A percentile compares a stretch with the other conserved stretches of the same genome.
phyloP scores from a whole-genome alignment of 2,329 filamentous ascomycete species.

The Phoma sp. region DNA sequence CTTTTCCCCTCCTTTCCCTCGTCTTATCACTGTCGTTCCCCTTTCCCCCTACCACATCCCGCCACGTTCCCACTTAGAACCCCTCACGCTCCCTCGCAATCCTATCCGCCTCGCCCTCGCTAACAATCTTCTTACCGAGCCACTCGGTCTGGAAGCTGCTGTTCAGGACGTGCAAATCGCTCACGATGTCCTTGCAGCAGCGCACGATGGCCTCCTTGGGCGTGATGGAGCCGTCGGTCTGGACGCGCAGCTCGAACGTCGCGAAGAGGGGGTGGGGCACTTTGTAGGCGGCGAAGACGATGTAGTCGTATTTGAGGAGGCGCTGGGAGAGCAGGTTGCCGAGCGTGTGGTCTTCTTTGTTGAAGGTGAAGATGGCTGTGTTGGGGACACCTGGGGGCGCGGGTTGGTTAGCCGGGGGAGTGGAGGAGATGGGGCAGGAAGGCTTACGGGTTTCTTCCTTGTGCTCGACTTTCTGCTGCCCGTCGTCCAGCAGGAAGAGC shows the following conservation, averaged over 20 bases:
- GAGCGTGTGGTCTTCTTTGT: slow-evolving; percentile 96
- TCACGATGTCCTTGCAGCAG: slow-evolving; percentile 81
- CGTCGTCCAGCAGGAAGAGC: slow-evolving; percentile 84
- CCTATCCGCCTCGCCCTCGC: slow-evolving; percentile 44
- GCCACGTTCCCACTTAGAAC: slow-evolving; percentile 19
- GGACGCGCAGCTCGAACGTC: slow-evolving; percentile 75
- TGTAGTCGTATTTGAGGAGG: slow-evolving; percentile 81
- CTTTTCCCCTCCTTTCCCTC: too few species aligned
- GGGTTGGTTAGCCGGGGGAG: neutral
- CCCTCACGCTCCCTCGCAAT: slow-evolving; percentile 38
- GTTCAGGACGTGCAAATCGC: slow-evolving; percentile 78
- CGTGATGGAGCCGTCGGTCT: slow-evolving; percentile 86
- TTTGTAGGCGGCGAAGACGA: slow-evolving; percentile 93
- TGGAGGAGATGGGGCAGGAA: neutral
- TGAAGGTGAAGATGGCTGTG: slow-evolving; percentile 91
- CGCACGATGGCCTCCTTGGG: slow-evolving; percentile 88
- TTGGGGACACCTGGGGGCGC: slow-evolving; percentile 78
- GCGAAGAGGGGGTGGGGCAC: slow-evolving; percentile 55
- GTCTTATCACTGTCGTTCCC: too few species aligned
- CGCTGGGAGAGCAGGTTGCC: slow-evolving; percentile 88
- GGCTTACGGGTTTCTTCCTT: slow-evolving; percentile 84
- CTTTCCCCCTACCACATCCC: too few species aligned
- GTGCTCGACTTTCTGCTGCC: slow-evolving; percentile 92
- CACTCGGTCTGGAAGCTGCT: slow-evolving; percentile 88
- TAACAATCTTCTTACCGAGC: slow-evolving; percentile 46